phyloP scores from a whole-genome alignment of 1,139 yeast genomes.

The Saccharomyces hybrid region DNA sequence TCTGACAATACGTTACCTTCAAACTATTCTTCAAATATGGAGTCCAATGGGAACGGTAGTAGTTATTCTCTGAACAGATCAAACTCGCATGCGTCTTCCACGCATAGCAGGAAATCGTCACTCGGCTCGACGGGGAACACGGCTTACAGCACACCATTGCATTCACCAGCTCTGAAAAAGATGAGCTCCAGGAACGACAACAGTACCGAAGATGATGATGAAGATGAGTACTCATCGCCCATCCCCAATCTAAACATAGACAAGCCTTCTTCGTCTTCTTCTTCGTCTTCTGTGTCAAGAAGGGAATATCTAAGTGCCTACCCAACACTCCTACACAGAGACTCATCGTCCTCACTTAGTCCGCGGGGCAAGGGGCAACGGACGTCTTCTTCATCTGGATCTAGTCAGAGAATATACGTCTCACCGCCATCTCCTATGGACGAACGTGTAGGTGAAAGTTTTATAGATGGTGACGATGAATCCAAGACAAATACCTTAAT shows the following conservation, averaged over 20 bases:
- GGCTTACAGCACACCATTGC: slow-evolving; percentile 10
- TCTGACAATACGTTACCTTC: slow-evolving; percentile 1
- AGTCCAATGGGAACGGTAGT: background rate
- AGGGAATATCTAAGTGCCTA: slow-evolving; percentile 16
- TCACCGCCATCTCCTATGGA: background rate
- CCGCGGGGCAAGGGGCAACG: background rate
- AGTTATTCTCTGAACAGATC: slow-evolving; percentile 3
- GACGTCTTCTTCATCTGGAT: background rate
- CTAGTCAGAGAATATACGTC: background rate
- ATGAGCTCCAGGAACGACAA: background rate
- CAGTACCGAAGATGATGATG: slow-evolving; percentile 20
- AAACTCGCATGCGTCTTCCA: slow-evolving; percentile 10
- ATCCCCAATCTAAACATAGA: background rate
- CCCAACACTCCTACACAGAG: slow-evolving; percentile 14
- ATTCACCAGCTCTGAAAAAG: slow-evolving; percentile 13
- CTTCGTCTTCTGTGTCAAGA: background rate
- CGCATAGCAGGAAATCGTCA: slow-evolving; percentile 4
- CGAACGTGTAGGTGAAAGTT: background rate
- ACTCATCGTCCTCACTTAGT: background rate
- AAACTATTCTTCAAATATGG: background rate
- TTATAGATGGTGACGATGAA: background rate
- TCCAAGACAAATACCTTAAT: slow-evolving; percentile 5
- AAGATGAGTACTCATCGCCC: slow-evolving; percentile 6
- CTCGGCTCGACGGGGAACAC: slow-evolving; percentile 8
- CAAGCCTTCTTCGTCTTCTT: background rate